These are phyloP conservation scores for Clavispora vitiphila DNA, from an alignment of 805 yeast species.

Conservation along the genomic window DNA sequence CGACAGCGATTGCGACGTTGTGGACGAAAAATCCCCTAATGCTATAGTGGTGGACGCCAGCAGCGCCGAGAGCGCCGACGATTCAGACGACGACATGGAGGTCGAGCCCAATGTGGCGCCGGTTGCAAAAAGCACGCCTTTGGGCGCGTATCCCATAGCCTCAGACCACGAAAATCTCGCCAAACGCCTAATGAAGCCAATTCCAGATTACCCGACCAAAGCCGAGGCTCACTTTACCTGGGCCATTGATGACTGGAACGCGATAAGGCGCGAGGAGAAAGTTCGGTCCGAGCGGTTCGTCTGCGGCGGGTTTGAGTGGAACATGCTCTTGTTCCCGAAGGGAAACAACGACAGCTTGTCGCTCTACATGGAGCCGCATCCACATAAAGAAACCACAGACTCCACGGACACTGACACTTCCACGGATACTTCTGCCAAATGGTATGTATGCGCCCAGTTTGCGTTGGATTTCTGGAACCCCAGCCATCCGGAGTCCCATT, in stretches of 20 bases:
- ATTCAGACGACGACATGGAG: conserved; percentile 14
- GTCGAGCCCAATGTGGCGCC: conserved; percentile 1
- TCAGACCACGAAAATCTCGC: conserved; percentile 25
- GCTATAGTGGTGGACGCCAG: conserved; percentile 13
- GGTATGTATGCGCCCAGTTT: conserved; percentile 93
- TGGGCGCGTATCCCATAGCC: conserved; percentile 20
- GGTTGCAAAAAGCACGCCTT: background rate
- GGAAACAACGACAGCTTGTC: conserved; percentile 64
- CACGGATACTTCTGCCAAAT: conserved; percentile 18
- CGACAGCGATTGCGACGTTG: conserved; percentile 5
- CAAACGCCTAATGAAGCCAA: conserved; percentile 30
- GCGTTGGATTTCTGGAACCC: conserved; percentile 84
- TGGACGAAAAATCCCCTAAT: conserved; percentile 6
- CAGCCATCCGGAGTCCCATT: conserved; percentile 53
- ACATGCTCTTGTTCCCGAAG: conserved; percentile 69
- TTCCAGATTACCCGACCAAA: conserved; percentile 35
- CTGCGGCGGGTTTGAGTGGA: conserved; percentile 64
- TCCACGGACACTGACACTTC: conserved; percentile 29
- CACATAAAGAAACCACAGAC: conserved; percentile 20
- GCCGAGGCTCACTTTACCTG: conserved; percentile 40
- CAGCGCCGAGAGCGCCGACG: conserved; percentile 15
- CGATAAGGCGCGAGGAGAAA: conserved; percentile 33
- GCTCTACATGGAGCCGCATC: conserved; percentile 74
- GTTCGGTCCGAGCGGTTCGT: conserved; percentile 45
- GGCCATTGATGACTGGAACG: conserved; percentile 47